Evolutionary conservation across 306 rosid species (phyloP), one percentile per base, ranked within the genome.

Genomic region (Argentina anserina): DNA sequence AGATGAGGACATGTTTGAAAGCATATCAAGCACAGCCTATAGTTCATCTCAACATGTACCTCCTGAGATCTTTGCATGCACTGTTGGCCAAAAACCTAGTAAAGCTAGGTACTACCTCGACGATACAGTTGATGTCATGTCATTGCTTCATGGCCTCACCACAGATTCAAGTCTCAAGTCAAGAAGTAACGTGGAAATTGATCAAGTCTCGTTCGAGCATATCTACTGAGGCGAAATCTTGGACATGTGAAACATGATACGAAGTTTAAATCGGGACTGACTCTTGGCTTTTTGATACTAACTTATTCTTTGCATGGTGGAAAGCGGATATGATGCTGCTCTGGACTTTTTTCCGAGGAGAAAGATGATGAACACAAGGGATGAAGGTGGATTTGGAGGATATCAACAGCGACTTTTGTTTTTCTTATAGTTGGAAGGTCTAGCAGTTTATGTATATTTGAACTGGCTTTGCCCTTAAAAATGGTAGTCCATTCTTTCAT

Each of bases 1-100:
- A 0, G 97, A 92, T 0, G 97, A 92, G 82, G 96, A 89, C 74
- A 92, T 92, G 97, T 92, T 92, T 23, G 90, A 85, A 71, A 88
- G 92, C 93, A 90, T 92, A 76, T 74, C 79, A 31, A 82, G 78
- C 62, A 82, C 66, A 76, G 79, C 76, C 4, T 76, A 79, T 20
- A 45, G 75, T 45, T 81, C 78, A 75, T 65, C 79, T 34, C 71
- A 82, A 46, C 80, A 83, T 33, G 56, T 68, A 18, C 70, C 84
- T 28, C 87, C 89, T 1, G 91, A 89, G 78, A 79, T 89, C 67
- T 92, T 87, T 74, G 87, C 97, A 17, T 92, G 96, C 83, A 92
- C 96, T 2, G 96, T 92, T 46, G 97, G 92, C 59, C 88, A 83
- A 52, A 92, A 92, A 77, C 94, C 96, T 9, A 92, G 97, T 79